Evolutionary conservation across 225 moss, liverwort and hornwort genomes (phyloP).

Genomic region (Sphagnum tenellum): DNA sequence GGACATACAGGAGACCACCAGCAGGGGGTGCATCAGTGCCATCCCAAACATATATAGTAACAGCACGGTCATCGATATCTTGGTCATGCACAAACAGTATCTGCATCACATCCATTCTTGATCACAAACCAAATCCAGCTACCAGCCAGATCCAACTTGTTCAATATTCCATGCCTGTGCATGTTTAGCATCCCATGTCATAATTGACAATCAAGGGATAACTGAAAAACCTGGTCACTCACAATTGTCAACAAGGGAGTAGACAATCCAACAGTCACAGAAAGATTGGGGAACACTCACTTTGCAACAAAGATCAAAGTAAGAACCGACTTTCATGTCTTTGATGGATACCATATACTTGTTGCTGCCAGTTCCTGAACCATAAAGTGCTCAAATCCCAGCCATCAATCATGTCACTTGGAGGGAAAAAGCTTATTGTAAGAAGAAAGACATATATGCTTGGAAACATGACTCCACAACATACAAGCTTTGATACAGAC

Average conservation of each 20-base stretch:
- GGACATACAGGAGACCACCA: constrained; percentile 33
- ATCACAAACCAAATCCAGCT: neutral
- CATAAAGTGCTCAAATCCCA: constrained; percentile 1
- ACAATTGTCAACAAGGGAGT: too few relatives aligned
- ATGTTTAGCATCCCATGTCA: neutral
- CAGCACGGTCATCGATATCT: constrained; percentile 23
- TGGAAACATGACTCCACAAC: neutral
- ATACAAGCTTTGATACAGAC: too few relatives aligned
- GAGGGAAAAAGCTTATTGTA: neutral
- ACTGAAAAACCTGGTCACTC: too few relatives aligned
- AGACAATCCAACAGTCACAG: too few relatives aligned
- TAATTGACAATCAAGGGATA: too few relatives aligned
- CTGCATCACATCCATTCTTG: constrained; percentile 28
- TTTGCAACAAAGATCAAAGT: constrained; percentile 93
- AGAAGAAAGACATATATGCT: neutral
- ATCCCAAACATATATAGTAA: constrained; percentile 82
- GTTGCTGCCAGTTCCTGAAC: constrained; percentile 35
- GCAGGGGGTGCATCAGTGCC: constrained; percentile 88
- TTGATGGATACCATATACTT: constrained; percentile 75
- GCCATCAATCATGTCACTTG: neutral
- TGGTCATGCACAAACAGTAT: constrained; percentile 56
- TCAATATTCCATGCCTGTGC: neutral
- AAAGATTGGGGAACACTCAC: constrained; percentile 16
- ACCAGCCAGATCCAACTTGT: neutral
- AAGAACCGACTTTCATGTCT: constrained; percentile 45